phyloP scores from a whole-genome alignment of 1,139 yeast species.

The Scheffersomyces parashehatae region DNA sequence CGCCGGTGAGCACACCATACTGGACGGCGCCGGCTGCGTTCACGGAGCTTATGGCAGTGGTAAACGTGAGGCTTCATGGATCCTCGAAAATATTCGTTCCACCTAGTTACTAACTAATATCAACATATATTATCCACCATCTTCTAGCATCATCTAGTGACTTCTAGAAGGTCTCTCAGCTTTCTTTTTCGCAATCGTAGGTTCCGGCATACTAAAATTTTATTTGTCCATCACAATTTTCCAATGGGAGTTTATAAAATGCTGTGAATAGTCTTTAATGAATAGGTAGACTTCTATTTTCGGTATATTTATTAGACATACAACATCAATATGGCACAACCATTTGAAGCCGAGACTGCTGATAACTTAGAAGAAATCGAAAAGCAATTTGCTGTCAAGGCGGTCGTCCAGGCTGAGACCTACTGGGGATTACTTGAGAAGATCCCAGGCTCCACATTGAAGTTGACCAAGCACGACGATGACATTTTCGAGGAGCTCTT shows the following conservation, averaged over 20 bases:
- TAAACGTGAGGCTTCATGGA: conserved; percentile 61
- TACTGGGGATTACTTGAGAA: conserved; percentile 82
- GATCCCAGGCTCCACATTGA: conserved; percentile 76
- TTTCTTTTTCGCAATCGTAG: too few relatives aligned
- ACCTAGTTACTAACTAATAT: too few relatives aligned
- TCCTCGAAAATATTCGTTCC: conserved; percentile 17
- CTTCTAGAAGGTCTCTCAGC: neutral
- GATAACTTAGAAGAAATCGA: conserved; percentile 74
- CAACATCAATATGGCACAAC: conserved; percentile 13
- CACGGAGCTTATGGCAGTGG: conserved; percentile 81
- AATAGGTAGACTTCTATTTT: too few relatives aligned
- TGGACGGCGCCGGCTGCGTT: conserved; percentile 82
- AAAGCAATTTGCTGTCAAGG: conserved; percentile 96
- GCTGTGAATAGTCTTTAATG: neutral
- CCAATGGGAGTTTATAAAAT: neutral
- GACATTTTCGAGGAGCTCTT: conserved; percentile 72
- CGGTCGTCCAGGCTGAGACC: conserved; percentile 92
- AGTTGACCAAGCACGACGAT: conserved; percentile 78
- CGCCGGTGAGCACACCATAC: conserved; percentile 82
- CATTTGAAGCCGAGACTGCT: conserved; percentile 55
- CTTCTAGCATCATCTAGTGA: neutral
- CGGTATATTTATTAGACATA: too few relatives aligned
- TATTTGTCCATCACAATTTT: conserved; percentile 1
- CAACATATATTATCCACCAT: neutral
- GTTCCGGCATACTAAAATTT: neutral